These are phyloP conservation scores for Aspergillus sclerotialis DNA, from an alignment of 2,329 filamentous ascomycete genomes.

Conservation along the genomic window DNA sequence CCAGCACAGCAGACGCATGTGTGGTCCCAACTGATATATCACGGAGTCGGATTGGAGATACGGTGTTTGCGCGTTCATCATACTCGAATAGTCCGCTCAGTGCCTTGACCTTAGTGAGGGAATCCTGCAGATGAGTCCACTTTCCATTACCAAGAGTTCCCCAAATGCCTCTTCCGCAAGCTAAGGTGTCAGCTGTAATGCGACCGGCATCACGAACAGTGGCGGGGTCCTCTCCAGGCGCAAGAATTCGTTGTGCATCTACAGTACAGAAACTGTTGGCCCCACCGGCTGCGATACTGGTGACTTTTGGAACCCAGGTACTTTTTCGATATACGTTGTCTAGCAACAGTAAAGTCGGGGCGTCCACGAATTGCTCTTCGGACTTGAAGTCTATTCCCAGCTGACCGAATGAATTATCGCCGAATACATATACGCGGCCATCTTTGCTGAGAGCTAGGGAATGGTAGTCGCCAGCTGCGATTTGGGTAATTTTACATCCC, in stretches of 20 bases:
- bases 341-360: slow-evolving; percentile 63
- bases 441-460: slow-evolving; percentile 69
- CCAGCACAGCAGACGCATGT: slow-evolving; percentile 76
- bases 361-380: slow-evolving; percentile 57
- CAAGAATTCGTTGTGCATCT: slow-evolving; percentile 60
- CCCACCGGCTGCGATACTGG: slow-evolving; percentile 76
- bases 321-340: slow-evolving; percentile 65
- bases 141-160: slow-evolving; percentile 77
- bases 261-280: slow-evolving; percentile 81
- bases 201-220: slow-evolving; percentile 42
- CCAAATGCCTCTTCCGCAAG: slow-evolving; percentile 77
- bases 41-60: slow-evolving; percentile 71
- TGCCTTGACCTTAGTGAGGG: slow-evolving; percentile 71
- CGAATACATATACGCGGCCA: slow-evolving; percentile 77
- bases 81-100: slow-evolving; percentile 83
- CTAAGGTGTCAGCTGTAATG: slow-evolving; percentile 72
- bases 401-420: slow-evolving; percentile 87
- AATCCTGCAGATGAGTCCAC: slow-evolving; percentile 80
- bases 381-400: slow-evolving; percentile 69
- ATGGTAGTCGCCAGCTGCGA: slow-evolving; percentile 82
- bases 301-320: slow-evolving; percentile 59
- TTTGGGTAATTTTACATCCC: slow-evolving; percentile 62
- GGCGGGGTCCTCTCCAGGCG: slow-evolving; percentile 36
- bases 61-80: slow-evolving; percentile 62
- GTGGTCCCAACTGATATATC: slow-evolving; percentile 68